Evolutionary conservation across 2,329 filamentous ascomycete genomes (phyloP), one percentile per base, ranked within the genome.

Genomic region (Ophiostoma triangulosporum): DNA sequence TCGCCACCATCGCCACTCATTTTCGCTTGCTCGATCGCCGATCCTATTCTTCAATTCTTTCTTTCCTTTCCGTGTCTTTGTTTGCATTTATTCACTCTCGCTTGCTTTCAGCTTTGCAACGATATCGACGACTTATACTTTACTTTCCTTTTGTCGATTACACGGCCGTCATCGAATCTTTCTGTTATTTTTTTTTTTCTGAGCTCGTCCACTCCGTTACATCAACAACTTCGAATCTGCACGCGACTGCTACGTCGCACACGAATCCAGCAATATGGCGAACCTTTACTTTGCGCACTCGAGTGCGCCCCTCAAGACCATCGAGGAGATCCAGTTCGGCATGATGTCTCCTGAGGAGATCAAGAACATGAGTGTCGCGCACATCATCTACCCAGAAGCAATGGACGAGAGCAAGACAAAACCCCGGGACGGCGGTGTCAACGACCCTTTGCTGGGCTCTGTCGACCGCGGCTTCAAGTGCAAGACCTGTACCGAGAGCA

Each of bases 311-410:
- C 79, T 97, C 79, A 91, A 93, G 77, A 95, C 86, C 61, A 90
- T 98, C 64, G 85, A 96, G 78, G 94, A 98, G 78, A 95, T 98
- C 64, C 94, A 98, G 76, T 98, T 98, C 67, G 93, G 93, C 66
- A 80, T 98, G 67, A 81, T 98, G 70, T 95, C 93, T 33, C 93
- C 93, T 26, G 93, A 98, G 69, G 94, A 98, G 75, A 95, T 97
- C 71, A 97, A 98, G 76, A 90, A 86, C 64, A 94, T 97, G 88
- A 96, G 90, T 71, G 91, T 97, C 59, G 86, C 84, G 62, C 88
- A 95, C 68, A 91, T 98, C 67, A 80, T 93, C 68, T 97, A 96
- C 67, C 90, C 93, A n/a, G 93, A 98, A 75, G 97, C 93, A 27
- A 96, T 98, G 93, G 93, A 98, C 66, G 93, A 98, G 70, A 85